A percentile compares a stretch with the other conserved stretches of the same genome.
Conservation (phyloP, 2,329 filamentous ascomycete species). For the Paraphaeosphaeria minitans region DNA sequence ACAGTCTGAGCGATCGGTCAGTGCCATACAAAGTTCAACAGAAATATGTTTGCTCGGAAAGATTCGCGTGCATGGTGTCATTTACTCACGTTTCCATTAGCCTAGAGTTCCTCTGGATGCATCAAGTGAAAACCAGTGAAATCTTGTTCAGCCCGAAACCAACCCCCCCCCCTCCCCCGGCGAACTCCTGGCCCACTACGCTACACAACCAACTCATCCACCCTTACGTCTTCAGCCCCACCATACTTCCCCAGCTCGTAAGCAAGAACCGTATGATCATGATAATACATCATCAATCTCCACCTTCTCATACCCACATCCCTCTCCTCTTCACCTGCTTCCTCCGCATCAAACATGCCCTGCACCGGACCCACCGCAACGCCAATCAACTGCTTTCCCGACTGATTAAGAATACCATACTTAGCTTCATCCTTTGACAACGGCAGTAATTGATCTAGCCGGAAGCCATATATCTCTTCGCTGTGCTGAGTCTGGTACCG, state of each 20-base stretch:
- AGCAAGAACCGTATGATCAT: slow-evolving; percentile 70
- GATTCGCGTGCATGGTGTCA: too few species aligned
- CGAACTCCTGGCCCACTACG: too few species aligned
- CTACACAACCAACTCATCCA: slow-evolving; percentile 35
- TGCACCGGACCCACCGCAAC: slow-evolving; percentile 71
- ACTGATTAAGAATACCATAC: slow-evolving; percentile 12
- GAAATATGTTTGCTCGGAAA: too few species aligned
- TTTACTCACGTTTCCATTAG: too few species aligned
- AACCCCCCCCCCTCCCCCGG: too few species aligned
- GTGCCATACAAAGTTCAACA: too few species aligned
- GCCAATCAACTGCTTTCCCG: slow-evolving; percentile 61
- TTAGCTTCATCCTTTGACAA: slow-evolving; percentile 32
- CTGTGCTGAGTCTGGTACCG: slow-evolving; percentile 38
- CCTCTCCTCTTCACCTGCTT: slow-evolving; percentile 32
- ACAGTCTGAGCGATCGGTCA: too few species aligned
- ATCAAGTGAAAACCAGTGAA: too few species aligned
- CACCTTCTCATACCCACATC: slow-evolving; percentile 53
- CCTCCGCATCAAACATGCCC: slow-evolving; percentile 40
- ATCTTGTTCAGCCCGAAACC: too few species aligned
- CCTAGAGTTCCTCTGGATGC: too few species aligned
- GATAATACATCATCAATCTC: slow-evolving; percentile 73
- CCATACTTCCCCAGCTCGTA: slow-evolving; percentile 64
- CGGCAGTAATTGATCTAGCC: slow-evolving; percentile 63
- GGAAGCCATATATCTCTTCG: slow-evolving; percentile 49
- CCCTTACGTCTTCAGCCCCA: slow-evolving; percentile 12